A percentile compares a stretch with the other conserved stretches of the same genome.
Conservation (phyloP, 768 basidiomycete species). For the Podaxis carcinomalis region DNA sequence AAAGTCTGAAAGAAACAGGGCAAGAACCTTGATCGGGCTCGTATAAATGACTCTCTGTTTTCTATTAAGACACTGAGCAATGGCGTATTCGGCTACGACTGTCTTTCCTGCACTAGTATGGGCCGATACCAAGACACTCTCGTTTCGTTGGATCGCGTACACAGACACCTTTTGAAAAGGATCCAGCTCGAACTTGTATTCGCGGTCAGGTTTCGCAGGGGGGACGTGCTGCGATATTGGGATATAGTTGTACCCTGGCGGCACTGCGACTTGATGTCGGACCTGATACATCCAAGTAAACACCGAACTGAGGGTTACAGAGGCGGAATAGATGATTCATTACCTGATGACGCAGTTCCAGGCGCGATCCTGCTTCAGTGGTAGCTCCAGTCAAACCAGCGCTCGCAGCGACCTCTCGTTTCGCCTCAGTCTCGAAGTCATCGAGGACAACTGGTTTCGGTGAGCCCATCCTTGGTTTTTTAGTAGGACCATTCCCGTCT, state of each 20-base stretch:
- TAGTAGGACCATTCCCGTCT: constrained; percentile 37
- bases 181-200: constrained; percentile 95
- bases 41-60: constrained; percentile 98
- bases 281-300: constrained; percentile 47
- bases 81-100: constrained; percentile 98
- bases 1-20: constrained; percentile 17
- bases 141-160: constrained; percentile 93
- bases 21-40: constrained; percentile 94
- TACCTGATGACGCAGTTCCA: constrained; percentile 83
- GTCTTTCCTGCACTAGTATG: constrained; percentile 99
- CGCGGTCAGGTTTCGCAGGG: constrained; percentile 82
- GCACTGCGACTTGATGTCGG: constrained; percentile 94
- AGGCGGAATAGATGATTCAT: constrained; percentile 14
- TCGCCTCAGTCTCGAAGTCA: constrained; percentile 92
- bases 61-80: constrained; percentile 90
- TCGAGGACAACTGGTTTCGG: constrained; percentile 81
- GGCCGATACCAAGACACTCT: constrained; percentile 95
- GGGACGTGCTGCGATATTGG: constrained; percentile 92
- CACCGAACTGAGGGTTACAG: not conserved
- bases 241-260: constrained; percentile 84
- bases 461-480: constrained; percentile 57
- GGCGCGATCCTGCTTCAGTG: constrained; percentile 54
- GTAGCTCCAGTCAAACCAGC: constrained; percentile 79
- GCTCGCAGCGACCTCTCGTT: constrained; percentile 85
- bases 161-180: constrained; percentile 97